Evolutionary conservation across 352 stramenopile species (phyloP), one percentile per base, ranked within the genome.

Genomic region (Globisporangium abappressorium): DNA sequence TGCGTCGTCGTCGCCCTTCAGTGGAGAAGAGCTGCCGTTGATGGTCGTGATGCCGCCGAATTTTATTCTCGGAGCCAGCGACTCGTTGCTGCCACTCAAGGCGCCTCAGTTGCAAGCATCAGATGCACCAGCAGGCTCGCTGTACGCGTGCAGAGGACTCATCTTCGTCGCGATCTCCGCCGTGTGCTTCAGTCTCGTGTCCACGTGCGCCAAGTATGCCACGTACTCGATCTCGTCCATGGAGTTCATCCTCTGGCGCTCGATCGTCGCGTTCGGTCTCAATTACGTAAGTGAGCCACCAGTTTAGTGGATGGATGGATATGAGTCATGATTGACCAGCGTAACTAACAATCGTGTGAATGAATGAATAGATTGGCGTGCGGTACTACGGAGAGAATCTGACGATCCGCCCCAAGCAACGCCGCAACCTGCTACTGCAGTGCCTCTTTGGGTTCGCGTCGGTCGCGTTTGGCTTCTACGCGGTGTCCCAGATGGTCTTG

Each of bases 141-240:
- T 59, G 54, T 15, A 43, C 54, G 54, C 54, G 28, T 59, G 54
- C 54, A 59, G 54, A 41, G 54, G 54, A 15, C 12, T 59, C 54
- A 41, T 59, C 57, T 89, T 73, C 65, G 83, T 94, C 28, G 82
- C 86, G 22, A 61, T 84, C 47, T 94, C 86, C 47, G 84, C 86
- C 41, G 78, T 94, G 51, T 92, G 84, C 72, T 94, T 94, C 72
- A 90, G 78, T 61, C 77, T 93, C 76, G 90, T 91, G 80, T 92
- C 86, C 20, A 91, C 80, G 22, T 72, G 91, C 62, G 58, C 90
- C 77, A 94, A 94, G 79, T 91, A 82, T 66, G 81, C 80, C 55
- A 89, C 82, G 28, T 88, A 80, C 75, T 82, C 70, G 49, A 89
- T 94, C 79, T 84, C 84, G n/a, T 89, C 86, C 26, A 84, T 93